Conservation (phyloP, 75 land plant genomes). For the Cryptomeria japonica region DNA sequence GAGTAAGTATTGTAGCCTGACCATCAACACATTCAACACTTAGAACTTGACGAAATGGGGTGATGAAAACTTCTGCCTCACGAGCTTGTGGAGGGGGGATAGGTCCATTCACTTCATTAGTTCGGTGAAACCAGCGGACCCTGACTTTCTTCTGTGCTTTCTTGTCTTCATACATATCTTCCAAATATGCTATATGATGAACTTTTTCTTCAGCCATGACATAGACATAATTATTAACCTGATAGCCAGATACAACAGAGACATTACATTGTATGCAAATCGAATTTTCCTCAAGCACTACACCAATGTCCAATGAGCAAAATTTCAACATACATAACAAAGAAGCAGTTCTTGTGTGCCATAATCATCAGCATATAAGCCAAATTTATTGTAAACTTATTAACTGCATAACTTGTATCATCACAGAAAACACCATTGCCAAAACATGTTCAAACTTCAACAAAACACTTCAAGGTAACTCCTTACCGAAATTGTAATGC, state of each 20-base stretch:
- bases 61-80: constrained; percentile 79
- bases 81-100: constrained; percentile 61
- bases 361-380: neutral
- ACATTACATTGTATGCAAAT: neutral
- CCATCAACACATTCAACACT: constrained; percentile 97
- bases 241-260: neutral
- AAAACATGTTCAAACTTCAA: neutral
- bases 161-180: constrained; percentile 96
- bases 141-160: constrained; percentile 81
- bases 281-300: neutral
- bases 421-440: neutral
- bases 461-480: neutral
- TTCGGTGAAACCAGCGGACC: constrained; percentile 95
- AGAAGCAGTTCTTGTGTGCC: neutral
- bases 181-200: constrained; percentile 84
- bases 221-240: constrained; percentile 82
- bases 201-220: constrained; percentile 82
- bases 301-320: neutral
- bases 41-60: constrained; percentile 78
- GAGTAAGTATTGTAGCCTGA: constrained; percentile 67
- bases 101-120: constrained; percentile 63
- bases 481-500: constrained; percentile 45
- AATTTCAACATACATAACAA: neutral
- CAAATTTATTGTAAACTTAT: neutral
- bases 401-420: constrained; percentile 2